Base-by-base conservation (phyloP, 2,329 filamentous ascomycete genomes). In the Aschersonia sp. region DNA sequence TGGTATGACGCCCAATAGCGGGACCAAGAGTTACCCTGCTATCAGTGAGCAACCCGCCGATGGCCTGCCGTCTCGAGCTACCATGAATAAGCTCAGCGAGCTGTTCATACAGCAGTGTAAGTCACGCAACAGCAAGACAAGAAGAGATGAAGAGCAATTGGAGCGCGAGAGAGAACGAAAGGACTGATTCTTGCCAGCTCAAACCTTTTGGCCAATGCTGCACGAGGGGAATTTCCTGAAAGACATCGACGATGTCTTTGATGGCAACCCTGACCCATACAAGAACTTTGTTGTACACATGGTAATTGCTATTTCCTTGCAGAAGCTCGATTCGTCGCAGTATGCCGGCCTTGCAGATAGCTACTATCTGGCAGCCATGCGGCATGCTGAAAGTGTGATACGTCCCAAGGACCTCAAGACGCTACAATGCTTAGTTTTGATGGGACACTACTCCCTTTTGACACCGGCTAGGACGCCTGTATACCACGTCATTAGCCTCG, bases 271-370 rank as follows among this genome's bases (percentile, higher is more conserved):
- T 4, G 85, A 94, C 55, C 74, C 88, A 0, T 91, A 89, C 61
- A 82, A 89, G 59, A 89, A 92, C 57, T 97, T 96, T 58, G 78
- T 91, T 43, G 70, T 94, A 46, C 82, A 87, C 50, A 89, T 97
- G 79, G 87, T 96, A 47, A 81, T 97, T 59, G 91, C 92, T 31
- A 94, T 96, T 58, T 91, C 88, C 61, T 77, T 97, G 65, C 91
- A 97, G 65, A 95, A 94, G 64, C 74, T 96, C 58, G 87, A 89
- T 60, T 78, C 83, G 6, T 38, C 32, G 0, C 82, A 86, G 54
- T 97, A 92, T 63, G 89, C 89, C n/a, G 89, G 89, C 30, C 71
- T 97, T 31, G 91, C 92, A 31, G 91, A 97, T 65, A 89, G 88
- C 60, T 97, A 94, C 66, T 97, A 96, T 59, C 74, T 96, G 29